Conservation (phyloP, 306 rosid species). For the Sophora flavescens region DNA sequence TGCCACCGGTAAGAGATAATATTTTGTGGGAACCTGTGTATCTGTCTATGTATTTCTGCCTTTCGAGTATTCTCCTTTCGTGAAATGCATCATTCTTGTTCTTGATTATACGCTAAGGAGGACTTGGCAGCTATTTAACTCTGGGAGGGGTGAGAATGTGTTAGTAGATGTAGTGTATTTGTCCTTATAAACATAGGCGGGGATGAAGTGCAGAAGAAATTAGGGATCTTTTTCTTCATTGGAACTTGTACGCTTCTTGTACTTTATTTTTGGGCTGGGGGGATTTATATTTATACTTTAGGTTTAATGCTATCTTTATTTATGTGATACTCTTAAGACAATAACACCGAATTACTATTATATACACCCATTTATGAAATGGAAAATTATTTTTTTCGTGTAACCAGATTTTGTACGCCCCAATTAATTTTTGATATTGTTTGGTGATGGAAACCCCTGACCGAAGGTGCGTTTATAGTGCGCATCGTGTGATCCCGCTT, state of each 20-base stretch:
- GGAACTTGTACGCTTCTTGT: conserved; percentile 16
- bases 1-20: conserved; percentile 48
- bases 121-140: conserved; percentile 22
- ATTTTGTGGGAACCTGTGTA: conserved; percentile 33
- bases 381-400: conserved; percentile 3
- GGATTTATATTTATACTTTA: conserved; percentile 28
- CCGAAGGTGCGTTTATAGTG: too few relatives aligned
- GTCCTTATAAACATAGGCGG: conserved; percentile 21
- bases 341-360: conserved; percentile 2
- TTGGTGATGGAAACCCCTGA: too few relatives aligned
- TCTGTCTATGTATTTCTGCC: conserved; percentile 26
- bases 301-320: conserved; percentile 15
- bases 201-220: conserved; percentile 27
- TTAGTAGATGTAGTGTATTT: conserved; percentile 26
- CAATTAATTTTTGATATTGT: not conserved
- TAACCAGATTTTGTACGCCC: not conserved
- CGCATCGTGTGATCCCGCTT: too few relatives aligned
- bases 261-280: conserved; percentile 38
- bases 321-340: conserved; percentile 18
- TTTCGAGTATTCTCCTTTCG: conserved; percentile 21
- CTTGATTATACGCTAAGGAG: conserved; percentile 33
- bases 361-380: not conserved
- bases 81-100: conserved; percentile 35
- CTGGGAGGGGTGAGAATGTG: conserved; percentile 31
- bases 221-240: conserved; percentile 18